Evolutionary conservation across 129 eudicot species (phyloP), one percentile per base, ranked within the genome.

Genomic region (Artemisia annua): DNA sequence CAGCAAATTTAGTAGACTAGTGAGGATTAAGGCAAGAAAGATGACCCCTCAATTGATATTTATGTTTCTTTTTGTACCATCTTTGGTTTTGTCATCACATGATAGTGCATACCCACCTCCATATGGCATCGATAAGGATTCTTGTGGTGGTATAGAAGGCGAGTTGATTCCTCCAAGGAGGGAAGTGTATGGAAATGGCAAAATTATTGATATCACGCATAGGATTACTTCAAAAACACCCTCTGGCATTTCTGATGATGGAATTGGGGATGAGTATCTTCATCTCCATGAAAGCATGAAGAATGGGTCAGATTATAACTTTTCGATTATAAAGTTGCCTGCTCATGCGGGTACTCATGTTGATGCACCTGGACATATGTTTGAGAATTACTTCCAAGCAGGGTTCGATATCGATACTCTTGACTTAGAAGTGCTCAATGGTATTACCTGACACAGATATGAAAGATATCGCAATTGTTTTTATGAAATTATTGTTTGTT

Each of bases 321-420:
- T 84, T 48, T 90, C 96, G 1, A 66, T 71, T 60, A 77, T 90
- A 80, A 90, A 81, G 83, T 61, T 90, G 11, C 85, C 82, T 51
- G 82, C 79, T 78, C 96, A 90, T 74, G 43, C 88, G 30, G 96
- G 96, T 11, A 90, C 94, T 7, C 94, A 87, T 83, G 96, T 90
- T 5, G 96, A 90, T 85, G 96, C 96, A n/a, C 96, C 96, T 14
- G 94, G 96, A n/a, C 94, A 90, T 72, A 49, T 85, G 75, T 79
- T 39, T 77, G 89, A 88, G 10, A 60, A 81, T 14, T 89, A 89
- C 75, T 89, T 55, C 63, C 88, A 89, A 69, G 83, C 80, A 67
- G 96, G 90, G 64, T 89, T 71, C 82, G 92, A 87, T 76, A 79
- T 87, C 20, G 96, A 89, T 76, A 74, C 84, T 66, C 88, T 89